Conservation (phyloP, 495 filamentous ascomycete species). For the Talaromyces ruber region DNA sequence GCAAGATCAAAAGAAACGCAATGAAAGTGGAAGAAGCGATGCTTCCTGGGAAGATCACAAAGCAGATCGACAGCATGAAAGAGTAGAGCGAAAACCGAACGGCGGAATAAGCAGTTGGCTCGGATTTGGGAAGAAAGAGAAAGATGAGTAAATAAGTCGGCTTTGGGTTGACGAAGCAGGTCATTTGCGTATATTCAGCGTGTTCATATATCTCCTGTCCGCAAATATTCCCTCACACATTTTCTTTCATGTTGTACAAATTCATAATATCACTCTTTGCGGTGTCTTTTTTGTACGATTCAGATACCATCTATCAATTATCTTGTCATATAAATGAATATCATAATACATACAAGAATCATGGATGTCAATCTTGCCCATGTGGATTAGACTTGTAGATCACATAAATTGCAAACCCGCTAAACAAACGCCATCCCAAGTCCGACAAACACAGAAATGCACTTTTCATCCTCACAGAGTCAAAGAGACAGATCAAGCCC, state of each 20-base stretch:
- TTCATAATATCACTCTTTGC: not conserved
- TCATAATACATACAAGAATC: not conserved
- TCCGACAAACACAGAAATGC: conserved; percentile 1
- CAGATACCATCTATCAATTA: not conserved
- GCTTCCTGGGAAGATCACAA: conserved; percentile 34
- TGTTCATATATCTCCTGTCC: not conserved
- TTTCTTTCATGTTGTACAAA: not conserved
- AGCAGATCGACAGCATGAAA: conserved; percentile 20
- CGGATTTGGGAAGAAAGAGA: conserved; percentile 6
- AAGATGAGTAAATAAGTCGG: not conserved
- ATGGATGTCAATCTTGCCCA: not conserved
- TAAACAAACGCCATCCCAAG: not conserved
- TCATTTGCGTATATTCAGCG: not conserved
- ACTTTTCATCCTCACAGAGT: not conserved
- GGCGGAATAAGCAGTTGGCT: conserved; percentile 2
- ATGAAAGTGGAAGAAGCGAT: conserved; percentile 8
- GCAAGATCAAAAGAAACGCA: conserved; percentile 8
- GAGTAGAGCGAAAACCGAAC: conserved; percentile 18
- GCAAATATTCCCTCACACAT: not conserved
- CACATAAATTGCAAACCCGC: not conserved
- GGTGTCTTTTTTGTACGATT: not conserved
- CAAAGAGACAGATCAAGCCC: conserved; percentile 6
- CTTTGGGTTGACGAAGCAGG: not conserved
- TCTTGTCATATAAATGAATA: not conserved
- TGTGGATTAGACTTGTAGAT: not conserved